These are phyloP conservation scores for Pyrenophora teres DNA, from an alignment of 2,329 filamentous ascomycete species.

Conservation along the genomic window DNA sequence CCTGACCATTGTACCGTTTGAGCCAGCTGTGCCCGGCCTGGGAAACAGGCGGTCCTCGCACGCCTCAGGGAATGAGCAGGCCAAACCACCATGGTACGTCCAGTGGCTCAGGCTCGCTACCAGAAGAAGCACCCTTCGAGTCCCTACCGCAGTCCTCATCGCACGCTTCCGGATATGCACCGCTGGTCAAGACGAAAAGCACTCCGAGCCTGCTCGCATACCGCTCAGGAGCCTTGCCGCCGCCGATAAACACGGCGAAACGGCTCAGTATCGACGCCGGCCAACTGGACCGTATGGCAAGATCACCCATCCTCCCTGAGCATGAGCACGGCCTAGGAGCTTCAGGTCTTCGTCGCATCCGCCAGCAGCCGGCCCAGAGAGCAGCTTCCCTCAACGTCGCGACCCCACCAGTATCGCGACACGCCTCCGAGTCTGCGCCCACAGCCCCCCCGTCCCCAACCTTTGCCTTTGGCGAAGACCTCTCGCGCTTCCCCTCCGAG, in stretches of 20 bases:
- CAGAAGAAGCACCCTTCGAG: constrained; percentile 37
- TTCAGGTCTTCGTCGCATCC: constrained; percentile 89
- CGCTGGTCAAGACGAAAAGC: constrained; percentile 56
- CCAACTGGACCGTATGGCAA: constrained; percentile 70
- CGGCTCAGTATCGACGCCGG: constrained; percentile 80
- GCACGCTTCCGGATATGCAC: constrained; percentile 36
- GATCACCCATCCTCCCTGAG: constrained; percentile 80
- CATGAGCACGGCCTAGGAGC: constrained; percentile 85
- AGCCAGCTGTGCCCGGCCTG: constrained; percentile 18
- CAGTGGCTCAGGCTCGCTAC: constrained; percentile 39
- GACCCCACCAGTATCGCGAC: constrained; percentile 61
- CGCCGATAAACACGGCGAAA: constrained; percentile 60
- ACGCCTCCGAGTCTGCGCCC: constrained; percentile 56
- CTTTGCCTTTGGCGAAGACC: constrained; percentile 78
- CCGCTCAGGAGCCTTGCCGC: constrained; percentile 32
- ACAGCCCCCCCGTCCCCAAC: constrained; percentile 71
- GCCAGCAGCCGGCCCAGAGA: constrained; percentile 76
- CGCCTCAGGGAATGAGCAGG: constrained; percentile 47
- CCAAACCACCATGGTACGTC: constrained; percentile 49
- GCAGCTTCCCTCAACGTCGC: constrained; percentile 71
- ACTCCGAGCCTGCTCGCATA: constrained; percentile 54
- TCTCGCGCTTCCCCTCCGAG: constrained; percentile 90
- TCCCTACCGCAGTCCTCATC: constrained; percentile 22
- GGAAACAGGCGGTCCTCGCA: constrained; percentile 30
- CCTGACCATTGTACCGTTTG: too few species aligned